Percentiles rank a stretch among this genome's conserved stretches.
Conservation (phyloP, 2,329 filamentous ascomycete species). For the Phialocephala subalpina region DNA sequence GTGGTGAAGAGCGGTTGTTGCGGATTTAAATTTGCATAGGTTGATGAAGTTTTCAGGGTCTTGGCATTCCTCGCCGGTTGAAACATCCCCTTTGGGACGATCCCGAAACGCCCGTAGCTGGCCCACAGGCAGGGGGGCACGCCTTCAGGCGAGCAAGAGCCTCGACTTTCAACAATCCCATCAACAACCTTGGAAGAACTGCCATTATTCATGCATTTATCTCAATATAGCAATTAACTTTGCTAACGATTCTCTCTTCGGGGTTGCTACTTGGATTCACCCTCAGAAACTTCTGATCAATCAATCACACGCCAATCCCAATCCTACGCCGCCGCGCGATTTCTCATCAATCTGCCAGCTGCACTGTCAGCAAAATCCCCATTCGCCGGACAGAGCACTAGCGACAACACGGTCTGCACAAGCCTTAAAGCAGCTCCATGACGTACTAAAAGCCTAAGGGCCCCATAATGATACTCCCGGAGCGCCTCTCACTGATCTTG, state of each 20-base stretch:
- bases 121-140: neutral
- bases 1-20: neutral
- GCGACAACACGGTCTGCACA: too few species aligned
- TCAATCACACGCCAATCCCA: neutral
- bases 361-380: conserved; percentile 19
- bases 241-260: neutral
- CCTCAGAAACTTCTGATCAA: neutral
- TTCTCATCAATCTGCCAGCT: conserved; percentile 15
- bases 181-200: neutral
- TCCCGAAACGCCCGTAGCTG: neutral
- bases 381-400: neutral
- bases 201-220: neutral
- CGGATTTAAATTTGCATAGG: neutral
- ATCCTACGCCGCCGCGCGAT: conserved; percentile 7
- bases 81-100: neutral
- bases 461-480: neutral
- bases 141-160: neutral
- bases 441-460: conserved; percentile 16
- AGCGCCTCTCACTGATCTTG: neutral
- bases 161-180: neutral
- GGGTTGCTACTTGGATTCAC: neutral
- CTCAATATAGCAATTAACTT: neutral
- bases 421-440: conserved; percentile 22
- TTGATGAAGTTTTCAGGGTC: neutral
- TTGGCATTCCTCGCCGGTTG: neutral